Evolutionary conservation across 2,329 filamentous ascomycete species (phyloP), one percentile per base, ranked within the genome.

Genomic region (Phialophora chinensis): DNA sequence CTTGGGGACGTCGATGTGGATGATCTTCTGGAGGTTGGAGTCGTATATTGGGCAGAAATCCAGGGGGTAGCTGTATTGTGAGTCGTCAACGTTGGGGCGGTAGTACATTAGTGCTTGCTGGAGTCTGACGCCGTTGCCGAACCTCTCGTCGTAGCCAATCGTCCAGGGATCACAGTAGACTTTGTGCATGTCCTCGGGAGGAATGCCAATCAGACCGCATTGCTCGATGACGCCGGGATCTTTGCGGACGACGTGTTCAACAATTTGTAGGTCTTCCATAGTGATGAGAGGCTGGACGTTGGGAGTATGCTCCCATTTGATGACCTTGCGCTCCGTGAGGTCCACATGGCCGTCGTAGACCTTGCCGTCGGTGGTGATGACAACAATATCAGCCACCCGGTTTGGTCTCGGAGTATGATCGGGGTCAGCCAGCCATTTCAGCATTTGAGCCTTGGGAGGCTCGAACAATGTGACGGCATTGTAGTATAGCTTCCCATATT

Each of bases 71-170:
- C 91, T 90, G 79, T 97, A 97, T 80, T 97, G 93, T 77, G 87
- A 92, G 80, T 94, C 91, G 74, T 97, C 93, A 20, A 90, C 75
- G 72, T 94, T 85, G 3, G 93, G 93, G 17, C 93, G 88, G 79
- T 96, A 97, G 83, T 97, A 97, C 92, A 97, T 96, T 62, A 97
- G 83, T 1, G 92, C 93, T 80, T 97, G 93, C 79, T 97, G 93
- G 3, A 97, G 86, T 62, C 93, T 88, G 52, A 92, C 84, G 52
- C 83, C 83, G 76, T 81, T 94, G 68, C 93, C 93, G 74, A 93
- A 95, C 53, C 93, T 89, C 80, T 96, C 91, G 73, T 97, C 93
- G 76, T 92, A 96, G 57, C 93, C 93, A 78, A 97, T 96, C 0
- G 93, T 96, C 93, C 93, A 97, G 11, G 92, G 92, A 76, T 97